Base-by-base conservation (phyloP, 2,329 filamentous ascomycete genomes). In the Fusarium transvaalense region DNA sequence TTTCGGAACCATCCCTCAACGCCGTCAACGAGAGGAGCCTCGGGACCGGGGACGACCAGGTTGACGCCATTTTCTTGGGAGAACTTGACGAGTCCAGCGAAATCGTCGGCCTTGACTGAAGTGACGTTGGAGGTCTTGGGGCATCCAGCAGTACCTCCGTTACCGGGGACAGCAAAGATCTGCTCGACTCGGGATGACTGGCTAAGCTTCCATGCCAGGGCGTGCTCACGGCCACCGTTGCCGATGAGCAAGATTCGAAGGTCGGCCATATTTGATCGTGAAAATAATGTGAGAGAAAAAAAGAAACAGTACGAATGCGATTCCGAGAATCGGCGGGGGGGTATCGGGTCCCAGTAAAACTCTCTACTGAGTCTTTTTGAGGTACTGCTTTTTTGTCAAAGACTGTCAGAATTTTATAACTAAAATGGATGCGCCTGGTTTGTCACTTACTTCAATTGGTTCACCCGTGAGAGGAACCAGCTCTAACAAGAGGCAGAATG, bases 181-280 rank as follows among this genome's bases (percentile, higher is more conserved):
- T 89, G 86, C 74, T 93, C 89, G 64, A 97, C 92, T 45, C 86
- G 85, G 41, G 90, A 84, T 17, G 94, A 97, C 79, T 97, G 91
- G 76, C 90, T 89, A 66, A 98, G 85, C 82, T 97, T 97, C 94
- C 94, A 98, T 41, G 94, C 94, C 67, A 97, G 87, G 46, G 94
- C 93, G 81, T 98, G 94, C 82, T 99, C 96, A 75, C 96, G 90
- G 74, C 95, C 96, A 71, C 96, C 96, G 77, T 95, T 97, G 76
- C 96, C 95, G 71, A 98, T 89, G 68, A 98, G 89, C 68, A 98
- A 89, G 72, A 97, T 86, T 72, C 89, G 87, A 68, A 93, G 84
- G 57, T 77, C 73, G 31, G 77, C 70, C 76, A 79, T 78, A 21
- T 51, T 27, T 25, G 42, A 56, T 64, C 57, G 66, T 48, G 55